These are phyloP conservation scores for Globisporangium heterothallicum DNA, from an alignment of 352 stramenopile species.

Conservation along the genomic window DNA sequence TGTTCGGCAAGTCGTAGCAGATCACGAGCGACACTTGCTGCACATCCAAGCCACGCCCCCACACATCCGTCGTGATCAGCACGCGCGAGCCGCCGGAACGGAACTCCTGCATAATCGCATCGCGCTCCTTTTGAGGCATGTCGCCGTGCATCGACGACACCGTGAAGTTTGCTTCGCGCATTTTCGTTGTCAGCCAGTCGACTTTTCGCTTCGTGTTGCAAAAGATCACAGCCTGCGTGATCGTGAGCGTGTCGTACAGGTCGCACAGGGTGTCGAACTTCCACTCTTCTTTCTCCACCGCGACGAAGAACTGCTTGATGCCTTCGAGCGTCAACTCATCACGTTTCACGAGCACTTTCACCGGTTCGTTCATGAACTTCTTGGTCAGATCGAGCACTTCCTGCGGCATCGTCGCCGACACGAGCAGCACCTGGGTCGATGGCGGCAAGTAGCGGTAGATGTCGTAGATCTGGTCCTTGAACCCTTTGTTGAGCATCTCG, in stretches of 20 bases:
- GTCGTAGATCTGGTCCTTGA: conserved; percentile 99
- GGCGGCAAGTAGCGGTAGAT: conserved; percentile 94
- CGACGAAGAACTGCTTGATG: conserved; percentile 99
- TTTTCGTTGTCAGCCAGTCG: conserved; percentile 95
- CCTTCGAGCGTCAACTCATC: conserved; percentile 96
- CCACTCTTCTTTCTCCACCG: conserved; percentile 98
- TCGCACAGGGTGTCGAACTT: conserved; percentile 99
- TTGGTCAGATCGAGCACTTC: conserved; percentile 95
- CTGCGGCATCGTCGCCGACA: conserved; percentile 92
- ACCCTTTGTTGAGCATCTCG: conserved; percentile 97
- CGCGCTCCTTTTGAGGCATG: conserved; percentile 93
- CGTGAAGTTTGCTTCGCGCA: conserved; percentile 96
- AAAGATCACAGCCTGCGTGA: conserved; percentile 99
- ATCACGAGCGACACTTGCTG: conserved; percentile 97
- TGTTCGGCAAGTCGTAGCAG: conserved; percentile 96
- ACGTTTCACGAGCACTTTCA: conserved; percentile 95
- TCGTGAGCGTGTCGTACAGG: conserved; percentile 98
- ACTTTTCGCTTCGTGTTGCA: conserved; percentile 98
- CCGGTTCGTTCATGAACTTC: conserved; percentile 98
- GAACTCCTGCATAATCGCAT: conserved; percentile 97
- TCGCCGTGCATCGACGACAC: conserved; percentile 97
- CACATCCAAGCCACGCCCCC: conserved; percentile 96
- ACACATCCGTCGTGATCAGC: conserved; percentile 97
- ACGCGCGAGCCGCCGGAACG: conserved; percentile 91
- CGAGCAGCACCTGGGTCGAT: conserved; percentile 91